Evolutionary conservation across 179 eudicot genomes (phyloP), one percentile per base, ranked within the genome.

Genomic region (Beta lomatogona): DNA sequence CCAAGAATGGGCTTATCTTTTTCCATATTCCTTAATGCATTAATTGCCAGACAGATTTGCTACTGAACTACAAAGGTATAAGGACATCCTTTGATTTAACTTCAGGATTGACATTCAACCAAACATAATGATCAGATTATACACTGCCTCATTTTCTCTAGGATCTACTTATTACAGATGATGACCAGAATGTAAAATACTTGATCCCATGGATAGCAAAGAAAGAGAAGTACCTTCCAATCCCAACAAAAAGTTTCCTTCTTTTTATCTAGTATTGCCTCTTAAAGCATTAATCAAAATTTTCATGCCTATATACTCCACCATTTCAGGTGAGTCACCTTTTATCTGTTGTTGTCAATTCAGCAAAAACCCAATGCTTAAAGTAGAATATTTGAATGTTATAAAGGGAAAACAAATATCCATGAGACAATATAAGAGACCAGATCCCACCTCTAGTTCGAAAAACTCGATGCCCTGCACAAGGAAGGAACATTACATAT

Each of bases 391-490:
- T 60, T 18, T 50, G 50, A 31, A 55, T 21, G 18, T 77, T 70
- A 36, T 10, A 48, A 22, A 6, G 21, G 80, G 19, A 71, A 64
- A 65, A 58, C 60, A 71, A 65, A 79, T 65, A 67, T 70, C 57
- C 22, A 13, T 10, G 55, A 67, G 36, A 80, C 63, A 75, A 80
- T 18, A 55, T 67, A 89, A 70, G 82, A 73, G 73, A 85, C 85
- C 78, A 78, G 74, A 73, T 82, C 89, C 69, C 85, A 95, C 98
- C 99, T 95, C 98, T 76, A 98, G 99, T 89, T 95, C 98, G 83
- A 95, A 93, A 86, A 95, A 95, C 89, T 92, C 93, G 94, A 95
- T 91, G 50, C 99, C 99, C 99, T 95, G 94, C 60, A 87, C 66
- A 86, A 64, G 2, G 77, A 41, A 86, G 18, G 66, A 81, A 78